Evolutionary conservation across 441 rosid species (phyloP), one percentile per base, ranked within the genome.

Genomic region (Arabidopsis lyrata): DNA sequence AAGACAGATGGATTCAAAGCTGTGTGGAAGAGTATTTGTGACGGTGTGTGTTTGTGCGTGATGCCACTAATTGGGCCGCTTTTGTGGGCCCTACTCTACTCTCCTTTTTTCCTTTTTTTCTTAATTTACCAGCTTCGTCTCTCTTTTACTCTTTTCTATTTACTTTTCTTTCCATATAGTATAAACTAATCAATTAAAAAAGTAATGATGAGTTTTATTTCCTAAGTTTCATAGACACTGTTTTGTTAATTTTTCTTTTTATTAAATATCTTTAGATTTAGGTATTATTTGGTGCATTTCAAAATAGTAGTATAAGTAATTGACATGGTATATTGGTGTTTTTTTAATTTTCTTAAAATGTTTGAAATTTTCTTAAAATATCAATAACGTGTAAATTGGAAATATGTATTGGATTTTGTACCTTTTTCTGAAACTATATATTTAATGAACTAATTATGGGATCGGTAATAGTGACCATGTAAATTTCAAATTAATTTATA

Each of bases 21-120:
- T 72, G 65, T 64, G 73, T 32, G 49, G 36, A 27, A 27, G 72
- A 70, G 81, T 72, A 72, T 72, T 36, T 72, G 76, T 64, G 77
- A 77, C 67, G 80, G 80, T 71, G 77, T 62, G 45, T 50, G 60
- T 57, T 70, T 77, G 73, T 66, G 81, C 77, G 81, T 77, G 77
- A 77, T 38, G 74, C 81, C 74, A 77, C 74, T 72, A 44, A 77
- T 61, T 73, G 70, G 73, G 77, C 81, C 81, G 16, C 77, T 72
- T 54, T 52, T 66, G 12, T 53, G 77, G 77, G 64, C 15, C 74
- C 77, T 70, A 67, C 55, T 60, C 22, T 58, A 12, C 48, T 62
- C n/a, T 38, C 38, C 6, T 15, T 13, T 2, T n/a, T 27, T 2
- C 4, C 5, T 2, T 15, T 34, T 31, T 2, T 13, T 49, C 14